Evolutionary conservation across 768 basidiomycete species (phyloP).

Genomic region (Rhodotorula kratochvilovae): DNA sequence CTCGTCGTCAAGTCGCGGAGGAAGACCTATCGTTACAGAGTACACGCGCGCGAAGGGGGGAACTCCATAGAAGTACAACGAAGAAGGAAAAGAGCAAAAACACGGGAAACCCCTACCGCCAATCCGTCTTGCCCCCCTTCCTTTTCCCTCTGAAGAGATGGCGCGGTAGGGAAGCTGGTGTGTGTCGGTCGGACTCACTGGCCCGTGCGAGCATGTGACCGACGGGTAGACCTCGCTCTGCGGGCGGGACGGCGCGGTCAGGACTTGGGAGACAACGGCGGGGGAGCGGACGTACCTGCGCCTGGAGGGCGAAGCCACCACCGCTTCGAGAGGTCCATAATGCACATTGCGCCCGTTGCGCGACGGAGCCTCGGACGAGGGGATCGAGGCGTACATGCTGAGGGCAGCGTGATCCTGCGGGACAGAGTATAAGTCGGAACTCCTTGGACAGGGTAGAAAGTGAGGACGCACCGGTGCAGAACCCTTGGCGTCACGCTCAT

Average conservation of each 20-base stretch:
- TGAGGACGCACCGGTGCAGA: constrained; percentile 63
- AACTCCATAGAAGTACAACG: too few relatives aligned
- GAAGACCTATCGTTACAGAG: too few relatives aligned
- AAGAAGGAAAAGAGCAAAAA: too few relatives aligned
- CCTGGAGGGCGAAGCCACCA: constrained; percentile 96
- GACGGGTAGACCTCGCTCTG: constrained; percentile 98
- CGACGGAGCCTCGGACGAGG: constrained; percentile 57
- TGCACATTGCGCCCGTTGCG: constrained; percentile 85
- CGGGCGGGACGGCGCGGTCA: constrained; percentile 1
- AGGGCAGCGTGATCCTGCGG: constrained; percentile 48
- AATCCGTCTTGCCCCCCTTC: neutral
- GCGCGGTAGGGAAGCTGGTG: neutral
- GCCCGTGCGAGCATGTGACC: constrained; percentile 55
- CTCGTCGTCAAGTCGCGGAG: too few relatives aligned
- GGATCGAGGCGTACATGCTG: constrained; percentile 68
- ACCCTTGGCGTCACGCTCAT: constrained; percentile 63
- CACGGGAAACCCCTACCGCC: too few relatives aligned
- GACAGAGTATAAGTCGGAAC: constrained; percentile 44
- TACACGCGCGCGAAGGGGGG: too few relatives aligned
- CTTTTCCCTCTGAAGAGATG: neutral
- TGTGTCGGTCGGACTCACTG: neutral
- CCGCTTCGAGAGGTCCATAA: constrained; percentile 98
- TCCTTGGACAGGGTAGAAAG: constrained; percentile 41
- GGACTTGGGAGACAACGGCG: too few relatives aligned
- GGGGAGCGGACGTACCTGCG: constrained; percentile 63